Base-by-base conservation (phyloP, 108 stramenopile genomes). In the Pseudonitzschia multiseries region DNA sequence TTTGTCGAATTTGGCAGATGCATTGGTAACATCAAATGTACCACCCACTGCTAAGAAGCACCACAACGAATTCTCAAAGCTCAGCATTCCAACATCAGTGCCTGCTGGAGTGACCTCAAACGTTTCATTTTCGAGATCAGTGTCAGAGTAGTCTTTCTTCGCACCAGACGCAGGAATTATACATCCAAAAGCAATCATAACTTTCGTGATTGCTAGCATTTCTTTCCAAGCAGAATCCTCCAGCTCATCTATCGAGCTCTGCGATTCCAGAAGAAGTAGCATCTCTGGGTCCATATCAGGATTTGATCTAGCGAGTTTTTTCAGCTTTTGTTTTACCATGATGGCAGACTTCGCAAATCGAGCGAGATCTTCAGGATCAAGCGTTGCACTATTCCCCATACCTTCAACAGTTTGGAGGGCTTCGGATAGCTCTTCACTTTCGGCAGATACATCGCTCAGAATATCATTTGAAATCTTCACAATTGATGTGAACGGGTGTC, bases 41-140 rank as follows among this genome's bases (percentile, higher is more conserved):
- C 92, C 92, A 28, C 92, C 92, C 65, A 93, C 79, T 41, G 92
- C 89, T 26, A 77, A 68, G 32, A 91, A 65, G 56, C 76, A 65
- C 92, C 92, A 93, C 20, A 93, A 61, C 15, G 85, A 81, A 71
- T 93, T 93, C 36, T 93, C 89, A 65, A 91, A 80, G n/a, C 86
- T 85, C 42, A 93, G 75, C 82, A 87, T 87, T 8, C 92, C 89
- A 46, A 93, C 80, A 69, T 89, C 86, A 8, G 59, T 74, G 15
- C 92, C 92, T 31, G 87, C 92, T 40, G 83, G 73, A 46, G 88
- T 87, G 1, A 91, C 74, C 57, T 42, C 21, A 63, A 84, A 89
- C 13, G 22, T 73, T 51, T 80, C 65, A 22, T 74, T 60, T 15
- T 83, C 83, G 68, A 76, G 36, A 50, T 79, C 63, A 8, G 71